A percentile compares a stretch with the other conserved stretches of the same genome.
Evolutionary conservation across 345 rosid species (phyloP).

Genomic region (Lepidium africanum): DNA sequence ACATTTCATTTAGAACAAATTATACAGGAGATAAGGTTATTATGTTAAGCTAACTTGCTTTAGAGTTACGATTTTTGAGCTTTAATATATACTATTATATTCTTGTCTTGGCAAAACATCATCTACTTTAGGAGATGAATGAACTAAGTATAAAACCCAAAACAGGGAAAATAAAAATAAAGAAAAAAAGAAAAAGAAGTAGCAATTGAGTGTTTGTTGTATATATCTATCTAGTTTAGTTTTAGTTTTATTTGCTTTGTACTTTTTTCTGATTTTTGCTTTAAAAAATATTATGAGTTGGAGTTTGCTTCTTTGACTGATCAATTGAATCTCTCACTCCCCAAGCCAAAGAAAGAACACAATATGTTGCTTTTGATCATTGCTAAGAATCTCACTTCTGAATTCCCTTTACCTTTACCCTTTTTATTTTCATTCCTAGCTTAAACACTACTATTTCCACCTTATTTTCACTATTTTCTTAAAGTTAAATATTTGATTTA

Average conservation of each 20-base stretch:
- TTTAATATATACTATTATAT: slow-evolving; percentile 16
- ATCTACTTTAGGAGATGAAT: slow-evolving; percentile 26
- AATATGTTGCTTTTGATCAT: slow-evolving; percentile 35
- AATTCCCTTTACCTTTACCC: slow-evolving; percentile 26
- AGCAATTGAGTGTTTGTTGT: slow-evolving; percentile 29
- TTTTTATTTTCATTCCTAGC: slow-evolving; percentile 1
- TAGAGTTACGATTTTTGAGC: slow-evolving; percentile 4
- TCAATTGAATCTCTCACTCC: slow-evolving; percentile 26
- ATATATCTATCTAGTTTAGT: slow-evolving; percentile 12
- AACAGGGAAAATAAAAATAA: background rate
- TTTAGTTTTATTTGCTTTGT: slow-evolving; percentile 21
- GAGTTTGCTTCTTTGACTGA: slow-evolving; percentile 40
- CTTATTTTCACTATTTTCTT: background rate
- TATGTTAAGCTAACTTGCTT: slow-evolving; percentile 5
- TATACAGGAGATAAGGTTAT: background rate
- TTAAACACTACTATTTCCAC: slow-evolving; percentile 8
- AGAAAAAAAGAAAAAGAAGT: slow-evolving; percentile 17
- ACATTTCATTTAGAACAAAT: background rate
- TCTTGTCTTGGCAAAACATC: slow-evolving; percentile 26
- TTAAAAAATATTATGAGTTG: slow-evolving; percentile 14
- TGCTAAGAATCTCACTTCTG: slow-evolving; percentile 31
- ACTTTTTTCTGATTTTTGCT: slow-evolving; percentile 19
- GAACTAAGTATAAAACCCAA: slow-evolving; percentile 24
- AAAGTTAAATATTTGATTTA: background rate
- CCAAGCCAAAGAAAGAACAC: slow-evolving; percentile 30